phyloP scores from a whole-genome alignment of 1,284 basidiomycete species.

The Peniophora sp. region DNA sequence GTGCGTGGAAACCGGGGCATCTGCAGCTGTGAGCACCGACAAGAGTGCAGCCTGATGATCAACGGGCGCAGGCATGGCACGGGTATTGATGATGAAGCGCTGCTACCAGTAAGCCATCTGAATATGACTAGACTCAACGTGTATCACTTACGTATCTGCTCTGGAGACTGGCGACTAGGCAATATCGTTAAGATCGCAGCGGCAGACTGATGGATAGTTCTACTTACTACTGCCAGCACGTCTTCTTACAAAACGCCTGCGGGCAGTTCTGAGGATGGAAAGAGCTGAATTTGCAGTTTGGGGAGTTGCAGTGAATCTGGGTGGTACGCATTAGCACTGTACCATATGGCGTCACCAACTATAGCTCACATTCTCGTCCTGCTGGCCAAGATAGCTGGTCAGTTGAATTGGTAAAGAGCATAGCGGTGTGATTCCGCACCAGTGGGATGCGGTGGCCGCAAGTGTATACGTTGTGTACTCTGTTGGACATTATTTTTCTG shows the following conservation, averaged over 20 bases:
- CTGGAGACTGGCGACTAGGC: not conserved
- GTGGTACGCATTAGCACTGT: not conserved
- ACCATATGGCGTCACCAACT: not conserved
- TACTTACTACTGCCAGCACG: slow-evolving; percentile 1
- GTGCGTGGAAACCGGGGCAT: no score
- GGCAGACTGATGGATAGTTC: no score
- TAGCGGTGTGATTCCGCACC: not conserved
- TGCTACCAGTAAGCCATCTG: no score
- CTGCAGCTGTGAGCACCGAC: no score
- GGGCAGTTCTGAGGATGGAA: not conserved
- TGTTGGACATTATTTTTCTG: not conserved
- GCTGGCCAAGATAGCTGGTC: not conserved
- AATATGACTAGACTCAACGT: no score
- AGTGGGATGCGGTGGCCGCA: not conserved
- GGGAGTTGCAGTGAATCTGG: not conserved
- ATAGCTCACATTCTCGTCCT: not conserved
- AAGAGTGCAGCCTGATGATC: no score
- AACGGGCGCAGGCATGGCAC: no score
- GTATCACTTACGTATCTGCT: not conserved
- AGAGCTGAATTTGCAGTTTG: not conserved
- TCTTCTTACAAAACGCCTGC: not conserved
- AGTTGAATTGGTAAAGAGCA: not conserved
- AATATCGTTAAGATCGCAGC: slow-evolving; percentile 1
- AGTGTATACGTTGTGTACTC: not conserved
- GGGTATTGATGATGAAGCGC: no score